Percentiles rank a stretch among this genome's conserved stretches.
Conservation (phyloP, 1,139 yeast genomes). For the Kodamaea alishanica region DNA sequence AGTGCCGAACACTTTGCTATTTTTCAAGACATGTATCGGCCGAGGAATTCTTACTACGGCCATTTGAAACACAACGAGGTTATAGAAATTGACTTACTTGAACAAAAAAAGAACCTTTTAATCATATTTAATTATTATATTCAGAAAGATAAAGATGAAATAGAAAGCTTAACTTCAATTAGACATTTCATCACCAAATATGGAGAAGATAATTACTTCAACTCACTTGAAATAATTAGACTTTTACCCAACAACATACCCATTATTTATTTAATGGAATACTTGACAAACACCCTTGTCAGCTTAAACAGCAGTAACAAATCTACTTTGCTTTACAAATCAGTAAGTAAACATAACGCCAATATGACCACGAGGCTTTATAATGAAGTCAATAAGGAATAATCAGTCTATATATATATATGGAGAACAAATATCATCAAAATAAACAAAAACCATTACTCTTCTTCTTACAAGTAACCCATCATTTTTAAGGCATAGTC, state of each 20-base stretch:
- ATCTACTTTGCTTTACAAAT: slow-evolving; percentile 23
- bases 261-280: slow-evolving; percentile 28
- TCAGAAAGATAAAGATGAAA: slow-evolving; percentile 8
- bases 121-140: slow-evolving; percentile 24
- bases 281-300: slow-evolving; percentile 21
- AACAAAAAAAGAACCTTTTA: slow-evolving; percentile 11
- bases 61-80: too few relatives aligned
- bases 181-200: slow-evolving; percentile 30
- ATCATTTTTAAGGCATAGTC: slow-evolving; percentile 61
- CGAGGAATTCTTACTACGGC: slow-evolving; percentile 19
- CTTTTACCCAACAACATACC: slow-evolving; percentile 34
- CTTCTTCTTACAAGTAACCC: slow-evolving; percentile 33
- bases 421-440: too few relatives aligned
- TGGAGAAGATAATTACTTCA: slow-evolving; percentile 17
- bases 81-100: neutral
- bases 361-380: slow-evolving; percentile 15
- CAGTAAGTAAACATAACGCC: slow-evolving; percentile 29
- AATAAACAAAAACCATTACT: too few relatives aligned
- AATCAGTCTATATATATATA: neutral
- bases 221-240: slow-evolving; percentile 25
- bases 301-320: slow-evolving; percentile 21
- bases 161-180: slow-evolving; percentile 20
- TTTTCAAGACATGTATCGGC: slow-evolving; percentile 21
- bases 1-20: slow-evolving; percentile 34
- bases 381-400: slow-evolving; percentile 6